phyloP scores from a whole-genome alignment of 139 green algal genomes.

The Tetradesmus obliquus region DNA sequence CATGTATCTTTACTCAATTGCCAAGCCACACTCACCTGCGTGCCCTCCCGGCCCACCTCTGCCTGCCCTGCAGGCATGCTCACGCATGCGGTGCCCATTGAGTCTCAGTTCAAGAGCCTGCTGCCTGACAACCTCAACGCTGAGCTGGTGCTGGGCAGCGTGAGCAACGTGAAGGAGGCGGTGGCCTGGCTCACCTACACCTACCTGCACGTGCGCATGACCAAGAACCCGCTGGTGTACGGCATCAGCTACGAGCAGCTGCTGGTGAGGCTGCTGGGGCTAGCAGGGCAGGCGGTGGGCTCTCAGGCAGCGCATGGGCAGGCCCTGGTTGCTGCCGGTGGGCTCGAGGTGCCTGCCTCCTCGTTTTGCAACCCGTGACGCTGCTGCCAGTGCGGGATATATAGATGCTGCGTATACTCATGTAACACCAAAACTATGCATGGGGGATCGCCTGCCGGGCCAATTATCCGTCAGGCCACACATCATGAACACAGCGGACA shows the following conservation, averaged over 20 bases:
- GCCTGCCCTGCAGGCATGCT: conserved; percentile 78
- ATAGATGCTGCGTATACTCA: too few species aligned
- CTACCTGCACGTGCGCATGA: conserved; percentile 95
- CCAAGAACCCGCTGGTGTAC: conserved; percentile 93
- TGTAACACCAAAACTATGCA: too few species aligned
- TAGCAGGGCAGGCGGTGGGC: neutral
- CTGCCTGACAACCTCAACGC: conserved; percentile 97
- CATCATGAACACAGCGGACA: too few species aligned
- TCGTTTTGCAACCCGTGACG: too few species aligned
- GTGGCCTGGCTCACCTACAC: conserved; percentile 95
- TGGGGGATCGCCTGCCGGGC: too few species aligned
- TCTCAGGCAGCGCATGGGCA: neutral
- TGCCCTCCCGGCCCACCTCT: neutral
- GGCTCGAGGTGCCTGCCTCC: too few species aligned
- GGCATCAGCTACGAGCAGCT: conserved; percentile 93
- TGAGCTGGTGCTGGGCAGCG: conserved; percentile 96
- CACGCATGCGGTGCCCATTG: conserved; percentile 89
- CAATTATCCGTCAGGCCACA: too few species aligned
- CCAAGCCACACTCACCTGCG: conserved; percentile 67
- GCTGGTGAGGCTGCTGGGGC: conserved; percentile 40
- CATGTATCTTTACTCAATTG: too few species aligned
- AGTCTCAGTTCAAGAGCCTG: conserved; percentile 84
- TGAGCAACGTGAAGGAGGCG: conserved; percentile 94
- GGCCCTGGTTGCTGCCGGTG: neutral
- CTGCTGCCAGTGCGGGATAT: too few species aligned